These are phyloP conservation scores for Epicoccum nigrum DNA, from an alignment of 2,329 filamentous ascomycete species.

Conservation along the genomic window DNA sequence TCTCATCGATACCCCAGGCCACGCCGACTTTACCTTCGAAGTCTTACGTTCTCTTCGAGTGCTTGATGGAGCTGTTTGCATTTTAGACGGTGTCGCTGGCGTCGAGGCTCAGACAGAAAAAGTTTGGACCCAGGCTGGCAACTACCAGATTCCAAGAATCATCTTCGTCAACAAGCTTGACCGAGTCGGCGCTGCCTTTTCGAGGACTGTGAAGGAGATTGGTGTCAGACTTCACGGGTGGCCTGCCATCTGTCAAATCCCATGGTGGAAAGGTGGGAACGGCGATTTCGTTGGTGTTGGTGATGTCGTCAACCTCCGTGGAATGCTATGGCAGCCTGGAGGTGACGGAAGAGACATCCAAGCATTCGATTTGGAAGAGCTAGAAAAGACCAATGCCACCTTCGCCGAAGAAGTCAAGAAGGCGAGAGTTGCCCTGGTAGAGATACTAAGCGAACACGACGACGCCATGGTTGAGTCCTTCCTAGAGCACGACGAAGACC, in stretches of 20 bases:
- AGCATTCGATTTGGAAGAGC: constrained; percentile 61
- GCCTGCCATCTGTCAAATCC: constrained; percentile 92
- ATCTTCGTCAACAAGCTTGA: constrained; percentile 87
- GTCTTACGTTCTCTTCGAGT: constrained; percentile 89
- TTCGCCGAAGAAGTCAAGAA: constrained; percentile 72
- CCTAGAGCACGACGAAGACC: constrained; percentile 76
- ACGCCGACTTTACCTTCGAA: constrained; percentile 97
- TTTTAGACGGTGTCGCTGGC: constrained; percentile 88
- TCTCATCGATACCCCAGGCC: constrained; percentile 89
- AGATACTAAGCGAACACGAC: constrained; percentile 86
- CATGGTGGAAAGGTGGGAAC: constrained; percentile 81
- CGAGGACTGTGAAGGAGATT: constrained; percentile 83
- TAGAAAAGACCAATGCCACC: constrained; percentile 56
- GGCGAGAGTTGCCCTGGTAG: constrained; percentile 78
- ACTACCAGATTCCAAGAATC: constrained; percentile 82
- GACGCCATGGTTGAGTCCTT: constrained; percentile 85
- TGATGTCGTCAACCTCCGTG: constrained; percentile 78
- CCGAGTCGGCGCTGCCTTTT: constrained; percentile 81
- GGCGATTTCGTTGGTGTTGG: constrained; percentile 82
- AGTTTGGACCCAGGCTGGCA: constrained; percentile 89
- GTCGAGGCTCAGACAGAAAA: constrained; percentile 97
- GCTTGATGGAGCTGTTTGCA: constrained; percentile 88
- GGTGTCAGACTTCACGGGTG: constrained; percentile 78
- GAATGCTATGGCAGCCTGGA: constrained; percentile 73
- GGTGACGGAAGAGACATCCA: constrained; percentile 69